Conservation (phyloP, 139 green algal genomes). For the Axilococcus clingmanii region DNA sequence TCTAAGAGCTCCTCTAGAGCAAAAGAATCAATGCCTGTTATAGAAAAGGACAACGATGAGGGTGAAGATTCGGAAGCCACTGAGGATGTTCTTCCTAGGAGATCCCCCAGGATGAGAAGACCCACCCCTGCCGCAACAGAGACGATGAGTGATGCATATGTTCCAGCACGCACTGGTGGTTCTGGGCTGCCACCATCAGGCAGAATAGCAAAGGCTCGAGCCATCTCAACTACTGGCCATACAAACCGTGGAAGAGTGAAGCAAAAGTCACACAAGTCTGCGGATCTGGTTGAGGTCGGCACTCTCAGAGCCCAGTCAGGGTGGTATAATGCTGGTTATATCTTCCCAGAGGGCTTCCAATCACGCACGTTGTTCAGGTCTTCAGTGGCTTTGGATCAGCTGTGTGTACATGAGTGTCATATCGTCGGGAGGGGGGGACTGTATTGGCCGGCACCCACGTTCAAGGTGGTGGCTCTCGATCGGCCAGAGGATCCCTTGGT, state of each 20-base stretch:
- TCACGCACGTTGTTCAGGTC: slow-evolving; percentile 64
- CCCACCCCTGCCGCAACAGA: too few relatives aligned
- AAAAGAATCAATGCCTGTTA: too few relatives aligned
- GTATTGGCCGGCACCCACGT: slow-evolving; percentile 70
- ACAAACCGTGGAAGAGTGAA: slow-evolving; percentile 63
- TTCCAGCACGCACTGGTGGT: too few relatives aligned
- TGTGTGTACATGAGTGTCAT: slow-evolving; percentile 71
- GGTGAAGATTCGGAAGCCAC: not conserved
- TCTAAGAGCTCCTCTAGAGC: too few relatives aligned
- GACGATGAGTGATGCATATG: too few relatives aligned
- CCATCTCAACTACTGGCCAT: slow-evolving; percentile 58
- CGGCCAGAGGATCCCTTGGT: slow-evolving; percentile 70
- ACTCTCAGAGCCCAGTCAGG: slow-evolving; percentile 18
- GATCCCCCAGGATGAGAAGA: not conserved
- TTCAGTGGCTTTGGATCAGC: slow-evolving; percentile 38
- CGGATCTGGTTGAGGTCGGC: slow-evolving; percentile 45
- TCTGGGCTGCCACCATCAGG: too few relatives aligned
- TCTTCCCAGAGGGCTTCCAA: slow-evolving; percentile 84
- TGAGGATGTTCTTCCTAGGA: not conserved
- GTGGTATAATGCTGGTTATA: slow-evolving; percentile 87
- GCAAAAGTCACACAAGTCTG: slow-evolving; percentile 68
- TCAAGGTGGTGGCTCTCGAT: slow-evolving; percentile 61
- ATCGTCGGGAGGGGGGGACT: slow-evolving; percentile 60
- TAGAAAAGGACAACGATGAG: not conserved
- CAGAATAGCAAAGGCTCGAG: too few relatives aligned